phyloP scores from a whole-genome alignment of 2,329 filamentous ascomycete species.

The Cladosporium sp. region DNA sequence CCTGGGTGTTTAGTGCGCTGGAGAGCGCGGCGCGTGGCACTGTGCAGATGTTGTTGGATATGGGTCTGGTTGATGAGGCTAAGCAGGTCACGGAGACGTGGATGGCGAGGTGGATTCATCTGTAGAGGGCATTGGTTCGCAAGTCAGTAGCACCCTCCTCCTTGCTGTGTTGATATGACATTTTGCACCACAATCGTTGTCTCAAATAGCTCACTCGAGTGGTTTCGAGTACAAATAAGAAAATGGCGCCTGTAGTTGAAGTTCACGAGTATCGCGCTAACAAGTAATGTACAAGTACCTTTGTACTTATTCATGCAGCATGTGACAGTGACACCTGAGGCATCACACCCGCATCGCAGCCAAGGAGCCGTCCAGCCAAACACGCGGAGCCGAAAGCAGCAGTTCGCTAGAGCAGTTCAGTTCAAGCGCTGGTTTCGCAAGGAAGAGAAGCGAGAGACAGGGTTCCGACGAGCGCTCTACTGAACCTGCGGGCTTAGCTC shows the following conservation, averaged over 20 bases:
- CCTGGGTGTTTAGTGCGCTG: slow-evolving; percentile 68
- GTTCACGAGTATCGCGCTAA: not conserved
- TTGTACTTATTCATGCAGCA: not conserved
- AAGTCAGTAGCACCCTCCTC: not conserved
- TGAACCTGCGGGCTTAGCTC: slow-evolving; percentile 4
- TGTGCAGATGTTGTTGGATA: slow-evolving; percentile 63
- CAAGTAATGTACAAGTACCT: not conserved
- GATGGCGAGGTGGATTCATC: slow-evolving; percentile 67
- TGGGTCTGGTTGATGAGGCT: slow-evolving; percentile 70
- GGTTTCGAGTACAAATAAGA: not conserved
- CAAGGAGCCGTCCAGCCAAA: not conserved
- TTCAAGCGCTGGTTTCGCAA: not conserved
- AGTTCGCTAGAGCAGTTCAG: not conserved
- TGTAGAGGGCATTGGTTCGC: not conserved
- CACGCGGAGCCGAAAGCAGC: slow-evolving; percentile 9
- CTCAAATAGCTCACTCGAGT: not conserved
- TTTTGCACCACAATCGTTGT: too few species aligned
- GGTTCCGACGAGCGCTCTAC: not conserved
- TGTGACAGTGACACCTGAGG: not conserved
- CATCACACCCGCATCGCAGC: slow-evolving; percentile 2
- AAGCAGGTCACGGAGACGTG: slow-evolving; percentile 65
- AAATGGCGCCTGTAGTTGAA: not conserved
- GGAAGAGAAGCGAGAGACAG: not conserved
- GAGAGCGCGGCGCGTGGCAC: slow-evolving; percentile 68
- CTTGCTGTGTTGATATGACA: not conserved